A percentile compares a stretch with the other conserved stretches of the same genome.
Evolutionary conservation across 1,284 basidiomycete genomes (phyloP).

Genomic region (Trichosporon sp.): DNA sequence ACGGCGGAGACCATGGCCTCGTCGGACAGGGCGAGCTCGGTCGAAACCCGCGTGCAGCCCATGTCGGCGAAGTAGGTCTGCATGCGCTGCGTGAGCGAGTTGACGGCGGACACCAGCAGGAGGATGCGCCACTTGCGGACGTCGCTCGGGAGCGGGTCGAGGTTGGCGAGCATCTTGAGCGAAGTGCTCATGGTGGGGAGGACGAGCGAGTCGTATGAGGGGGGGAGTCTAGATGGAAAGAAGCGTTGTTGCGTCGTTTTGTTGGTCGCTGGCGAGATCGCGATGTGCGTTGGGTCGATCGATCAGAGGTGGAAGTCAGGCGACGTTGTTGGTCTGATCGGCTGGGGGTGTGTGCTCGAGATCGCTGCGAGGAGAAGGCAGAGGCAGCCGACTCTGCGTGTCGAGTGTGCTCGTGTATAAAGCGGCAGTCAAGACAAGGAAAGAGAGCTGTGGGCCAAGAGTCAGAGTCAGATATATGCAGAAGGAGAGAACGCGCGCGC

Average conservation of each 20-base stretch:
- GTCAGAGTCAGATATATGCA: slow-evolving; percentile 18
- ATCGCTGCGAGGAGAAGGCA: neutral
- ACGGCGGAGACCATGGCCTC: slow-evolving; percentile 56
- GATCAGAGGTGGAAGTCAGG: neutral
- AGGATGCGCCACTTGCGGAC: slow-evolving; percentile 50
- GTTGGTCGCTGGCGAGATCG: neutral
- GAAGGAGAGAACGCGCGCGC: neutral
- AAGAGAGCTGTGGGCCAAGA: too few species aligned
- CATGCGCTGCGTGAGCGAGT: slow-evolving; percentile 57
- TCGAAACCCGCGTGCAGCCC: slow-evolving; percentile 53
- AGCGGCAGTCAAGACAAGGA: neutral
- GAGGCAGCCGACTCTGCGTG: neutral
- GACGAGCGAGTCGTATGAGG: neutral
- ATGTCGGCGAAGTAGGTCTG: slow-evolving; percentile 52
- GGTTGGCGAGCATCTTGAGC: slow-evolving; percentile 30
- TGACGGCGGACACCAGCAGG: slow-evolving; percentile 58
- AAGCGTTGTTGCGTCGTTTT: neutral
- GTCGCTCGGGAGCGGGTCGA: slow-evolving; percentile 30
- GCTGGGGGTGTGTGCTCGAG: slow-evolving; percentile 2
- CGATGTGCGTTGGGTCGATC: neutral
- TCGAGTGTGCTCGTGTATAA: neutral
- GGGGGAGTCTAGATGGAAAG: neutral
- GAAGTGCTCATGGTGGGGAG: slow-evolving; percentile 14
- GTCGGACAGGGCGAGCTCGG: slow-evolving; percentile 56
- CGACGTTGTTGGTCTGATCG: neutral